phyloP scores from a whole-genome alignment of 2,329 filamentous ascomycete species.

The Diatrype stigma region DNA sequence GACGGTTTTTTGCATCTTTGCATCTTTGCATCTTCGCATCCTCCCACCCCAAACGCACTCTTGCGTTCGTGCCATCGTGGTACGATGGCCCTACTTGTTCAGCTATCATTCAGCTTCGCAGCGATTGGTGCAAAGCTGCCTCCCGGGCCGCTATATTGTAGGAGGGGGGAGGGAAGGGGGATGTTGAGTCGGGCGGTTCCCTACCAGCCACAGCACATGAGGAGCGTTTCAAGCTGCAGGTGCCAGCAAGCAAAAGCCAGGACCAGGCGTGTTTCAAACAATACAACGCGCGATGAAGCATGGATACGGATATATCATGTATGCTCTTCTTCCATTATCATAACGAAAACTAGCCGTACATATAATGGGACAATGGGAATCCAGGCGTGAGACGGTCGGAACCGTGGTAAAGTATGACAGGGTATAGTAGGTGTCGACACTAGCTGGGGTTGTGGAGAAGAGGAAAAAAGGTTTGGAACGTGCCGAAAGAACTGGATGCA shows the following conservation, averaged over 20 bases:
- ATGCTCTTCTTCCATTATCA: neutral
- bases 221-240: neutral
- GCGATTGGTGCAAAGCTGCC: neutral
- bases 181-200: neutral
- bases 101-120: neutral
- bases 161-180: neutral
- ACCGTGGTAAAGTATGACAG: constrained; percentile 1
- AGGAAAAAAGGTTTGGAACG: constrained; percentile 26
- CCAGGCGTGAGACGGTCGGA: neutral
- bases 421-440: constrained; percentile 3
- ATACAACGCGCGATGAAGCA: neutral
- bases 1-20: no score
- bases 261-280: neutral
- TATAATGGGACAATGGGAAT: no score
- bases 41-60: no score
- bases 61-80: neutral
- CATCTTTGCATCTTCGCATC: no score
- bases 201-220: neutral
- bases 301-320: neutral
- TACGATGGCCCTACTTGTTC: neutral
- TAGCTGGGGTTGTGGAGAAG: constrained; percentile 16
- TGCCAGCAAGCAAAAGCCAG: neutral
- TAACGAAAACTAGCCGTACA: neutral
- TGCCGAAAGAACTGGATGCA: constrained; percentile 23
- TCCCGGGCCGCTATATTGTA: neutral